phyloP scores from a whole-genome alignment of 2,329 filamentous ascomycete species.

The Aspergillus phoenicis region DNA sequence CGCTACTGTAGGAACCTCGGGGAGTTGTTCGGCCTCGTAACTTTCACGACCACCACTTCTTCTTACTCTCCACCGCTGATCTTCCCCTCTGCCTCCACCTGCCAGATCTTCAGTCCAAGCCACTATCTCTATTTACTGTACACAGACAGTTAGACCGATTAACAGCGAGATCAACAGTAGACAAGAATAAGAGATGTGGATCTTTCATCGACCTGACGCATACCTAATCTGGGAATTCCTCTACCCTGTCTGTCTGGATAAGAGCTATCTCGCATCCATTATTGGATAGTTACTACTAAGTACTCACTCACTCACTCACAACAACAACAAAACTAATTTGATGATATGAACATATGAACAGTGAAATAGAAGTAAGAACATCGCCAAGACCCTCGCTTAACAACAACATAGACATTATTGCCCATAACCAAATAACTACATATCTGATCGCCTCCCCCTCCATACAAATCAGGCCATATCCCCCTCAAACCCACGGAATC shows the following conservation, averaged over 20 bases:
- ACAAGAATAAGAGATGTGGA: background rate
- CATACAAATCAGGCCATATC: too few relatives aligned
- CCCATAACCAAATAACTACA: too few relatives aligned
- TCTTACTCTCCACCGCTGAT: background rate
- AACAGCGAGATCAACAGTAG: background rate
- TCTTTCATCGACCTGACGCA: background rate
- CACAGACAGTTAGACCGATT: background rate
- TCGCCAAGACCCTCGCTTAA: too few relatives aligned
- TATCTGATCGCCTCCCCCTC: too few relatives aligned
- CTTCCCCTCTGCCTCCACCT: background rate
- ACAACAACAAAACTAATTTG: too few relatives aligned
- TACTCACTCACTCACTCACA: too few relatives aligned
- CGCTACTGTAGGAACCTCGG: constrained; percentile 7
- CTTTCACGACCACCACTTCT: background rate
- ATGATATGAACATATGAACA: too few relatives aligned
- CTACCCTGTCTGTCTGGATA: background rate
- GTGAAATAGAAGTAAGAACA: too few relatives aligned
- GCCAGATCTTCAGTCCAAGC: background rate
- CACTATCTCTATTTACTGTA: background rate
- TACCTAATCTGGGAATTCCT: background rate
- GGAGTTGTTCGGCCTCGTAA: background rate
- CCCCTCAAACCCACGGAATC: too few relatives aligned
- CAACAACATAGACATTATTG: too few relatives aligned
- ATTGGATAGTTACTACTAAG: too few relatives aligned
- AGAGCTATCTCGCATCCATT: background rate